Conservation (phyloP, 768 basidiomycete species). For the Lactarius deliciosus region DNA sequence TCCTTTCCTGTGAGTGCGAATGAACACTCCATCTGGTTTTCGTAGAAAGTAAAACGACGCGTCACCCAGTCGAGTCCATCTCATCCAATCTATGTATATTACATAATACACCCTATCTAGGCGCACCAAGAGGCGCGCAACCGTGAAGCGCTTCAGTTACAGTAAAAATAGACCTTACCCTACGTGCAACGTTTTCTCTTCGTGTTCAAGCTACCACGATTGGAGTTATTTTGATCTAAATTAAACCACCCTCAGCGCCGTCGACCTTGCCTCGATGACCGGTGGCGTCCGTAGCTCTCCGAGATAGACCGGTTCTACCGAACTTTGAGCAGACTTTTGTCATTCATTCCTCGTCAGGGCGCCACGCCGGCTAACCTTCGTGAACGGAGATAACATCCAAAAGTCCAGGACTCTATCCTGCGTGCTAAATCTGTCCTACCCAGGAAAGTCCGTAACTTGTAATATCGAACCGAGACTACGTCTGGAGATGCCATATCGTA, state of each 20-base stretch:
- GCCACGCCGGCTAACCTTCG: not conserved
- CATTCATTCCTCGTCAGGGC: not conserved
- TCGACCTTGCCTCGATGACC: not conserved
- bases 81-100: not conserved
- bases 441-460: not conserved
- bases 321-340: not conserved
- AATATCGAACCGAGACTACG: not conserved
- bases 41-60: slow-evolving; percentile 19
- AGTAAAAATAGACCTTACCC: too few species aligned
- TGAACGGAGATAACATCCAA: not conserved
- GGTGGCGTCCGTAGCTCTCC: not conserved
- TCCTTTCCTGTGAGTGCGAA: slow-evolving; percentile 92
- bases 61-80: not conserved
- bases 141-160: too few species aligned
- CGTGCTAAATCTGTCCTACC: not conserved
- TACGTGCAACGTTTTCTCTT: too few species aligned
- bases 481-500: not conserved
- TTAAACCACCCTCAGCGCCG: not conserved
- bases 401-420: not conserved
- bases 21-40: slow-evolving; percentile 73
- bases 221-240: not conserved
- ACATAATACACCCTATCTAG: not conserved
- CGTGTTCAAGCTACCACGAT: too few species aligned
- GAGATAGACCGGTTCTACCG: not conserved
- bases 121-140: too few species aligned